These are phyloP conservation scores for Crassisporium funariophilum DNA, from an alignment of 768 basidiomycete species.

Conservation along the genomic window DNA sequence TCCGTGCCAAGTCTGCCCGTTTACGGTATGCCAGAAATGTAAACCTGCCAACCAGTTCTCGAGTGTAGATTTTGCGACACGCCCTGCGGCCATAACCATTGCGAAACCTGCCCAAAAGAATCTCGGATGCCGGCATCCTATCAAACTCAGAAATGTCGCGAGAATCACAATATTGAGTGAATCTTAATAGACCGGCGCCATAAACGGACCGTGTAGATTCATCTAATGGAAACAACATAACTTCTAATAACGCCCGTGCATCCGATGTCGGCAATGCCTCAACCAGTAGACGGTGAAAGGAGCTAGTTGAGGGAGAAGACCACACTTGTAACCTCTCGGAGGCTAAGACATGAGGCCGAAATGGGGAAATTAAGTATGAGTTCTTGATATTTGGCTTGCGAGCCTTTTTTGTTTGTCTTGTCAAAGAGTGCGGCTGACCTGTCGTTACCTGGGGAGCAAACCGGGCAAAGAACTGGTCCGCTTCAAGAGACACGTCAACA, in stretches of 20 bases:
- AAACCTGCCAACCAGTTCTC: constrained; percentile 32
- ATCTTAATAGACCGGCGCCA: constrained; percentile 33
- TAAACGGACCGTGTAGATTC: constrained; percentile 18
- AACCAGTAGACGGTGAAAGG: neutral
- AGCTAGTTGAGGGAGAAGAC: neutral
- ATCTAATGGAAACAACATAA: constrained; percentile 2
- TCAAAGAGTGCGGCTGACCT: neutral
- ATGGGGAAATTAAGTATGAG: neutral
- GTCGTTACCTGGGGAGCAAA: too few relatives aligned
- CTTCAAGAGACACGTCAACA: too few relatives aligned
- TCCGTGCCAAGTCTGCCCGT: constrained; percentile 33
- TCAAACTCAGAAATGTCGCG: constrained; percentile 20
- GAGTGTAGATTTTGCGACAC: constrained; percentile 19
- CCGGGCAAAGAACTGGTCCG: too few relatives aligned
- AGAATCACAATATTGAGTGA: constrained; percentile 34
- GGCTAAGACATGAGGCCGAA: constrained; percentile 6
- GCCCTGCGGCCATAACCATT: constrained; percentile 16
- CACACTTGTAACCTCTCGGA: neutral
- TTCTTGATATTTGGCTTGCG: neutral
- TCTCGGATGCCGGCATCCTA: constrained; percentile 30
- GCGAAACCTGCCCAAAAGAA: constrained; percentile 30
- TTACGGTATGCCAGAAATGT: constrained; percentile 34
- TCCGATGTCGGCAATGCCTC: neutral
- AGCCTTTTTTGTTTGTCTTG: neutral
- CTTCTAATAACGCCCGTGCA: neutral